These are phyloP conservation scores for Elongisporangium senticosum DNA, from an alignment of 352 stramenopile species.

Conservation along the genomic window DNA sequence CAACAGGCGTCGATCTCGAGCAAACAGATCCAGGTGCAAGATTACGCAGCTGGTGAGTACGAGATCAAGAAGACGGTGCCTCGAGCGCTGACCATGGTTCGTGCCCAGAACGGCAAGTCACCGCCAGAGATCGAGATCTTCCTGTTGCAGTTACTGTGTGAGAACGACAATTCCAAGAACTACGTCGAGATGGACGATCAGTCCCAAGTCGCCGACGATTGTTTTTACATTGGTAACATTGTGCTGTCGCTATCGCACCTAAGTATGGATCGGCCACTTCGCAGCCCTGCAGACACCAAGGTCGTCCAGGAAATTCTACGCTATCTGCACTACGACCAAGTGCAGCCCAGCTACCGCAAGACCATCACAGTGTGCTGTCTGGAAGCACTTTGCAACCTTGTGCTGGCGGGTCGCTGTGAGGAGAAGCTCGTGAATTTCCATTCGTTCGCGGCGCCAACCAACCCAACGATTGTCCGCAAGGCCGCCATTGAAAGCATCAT, in stretches of 20 bases:
- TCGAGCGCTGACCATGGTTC: conserved; percentile 68
- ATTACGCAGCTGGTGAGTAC: conserved; percentile 81
- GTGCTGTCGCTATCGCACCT: conserved; percentile 70
- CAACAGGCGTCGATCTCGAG: conserved; percentile 77
- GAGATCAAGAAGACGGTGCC: conserved; percentile 87
- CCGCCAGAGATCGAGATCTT: conserved; percentile 77
- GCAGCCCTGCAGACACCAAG: conserved; percentile 35
- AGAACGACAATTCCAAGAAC: conserved; percentile 89
- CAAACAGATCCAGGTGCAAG: conserved; percentile 83
- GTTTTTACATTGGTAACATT: conserved; percentile 79
- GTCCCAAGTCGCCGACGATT: conserved; percentile 79
- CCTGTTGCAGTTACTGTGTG: conserved; percentile 64
- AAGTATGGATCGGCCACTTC: conserved; percentile 48
- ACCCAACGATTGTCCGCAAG: conserved; percentile 72
- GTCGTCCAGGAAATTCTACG: conserved; percentile 71
- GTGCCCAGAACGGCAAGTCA: conserved; percentile 71
- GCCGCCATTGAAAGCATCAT: conserved; percentile 82
- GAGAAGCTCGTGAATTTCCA: conserved; percentile 67
- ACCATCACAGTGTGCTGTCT: conserved; percentile 80
- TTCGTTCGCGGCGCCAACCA: conserved; percentile 65
- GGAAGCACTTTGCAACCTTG: conserved; percentile 74
- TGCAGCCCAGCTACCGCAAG: conserved; percentile 78
- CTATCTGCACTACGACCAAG: conserved; percentile 81
- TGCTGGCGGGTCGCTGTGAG: conserved; percentile 59
- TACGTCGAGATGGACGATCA: conserved; percentile 86